Conservation (phyloP, 345 rosid genomes). For the Corymbia maculata region DNA sequence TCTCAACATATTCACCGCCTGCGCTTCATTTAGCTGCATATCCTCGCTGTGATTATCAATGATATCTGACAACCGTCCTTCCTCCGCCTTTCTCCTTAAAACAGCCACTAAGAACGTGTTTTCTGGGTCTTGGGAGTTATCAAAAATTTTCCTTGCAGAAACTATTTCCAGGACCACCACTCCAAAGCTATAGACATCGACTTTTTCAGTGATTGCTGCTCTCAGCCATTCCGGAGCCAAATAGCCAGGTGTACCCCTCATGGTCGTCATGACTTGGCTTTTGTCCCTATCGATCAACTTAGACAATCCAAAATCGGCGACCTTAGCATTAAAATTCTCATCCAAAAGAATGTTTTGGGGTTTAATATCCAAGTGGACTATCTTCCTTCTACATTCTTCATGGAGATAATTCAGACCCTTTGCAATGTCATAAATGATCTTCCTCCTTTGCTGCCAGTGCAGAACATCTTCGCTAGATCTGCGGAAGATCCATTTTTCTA, state of each 20-base stretch:
- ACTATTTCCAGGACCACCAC: conserved; percentile 20
- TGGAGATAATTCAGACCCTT: conserved; percentile 25
- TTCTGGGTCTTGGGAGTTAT: conserved; percentile 1
- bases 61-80: not conserved
- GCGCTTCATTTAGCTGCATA: conserved; percentile 1
- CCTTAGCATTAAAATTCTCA: not conserved
- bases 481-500: conserved; percentile 19
- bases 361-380: conserved; percentile 5
- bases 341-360: conserved; percentile 8
- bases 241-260: conserved; percentile 8
- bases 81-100: conserved; percentile 5
- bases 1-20: conserved; percentile 14
- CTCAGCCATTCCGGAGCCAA: conserved; percentile 11
- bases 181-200: conserved; percentile 20
- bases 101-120: conserved; percentile 9
- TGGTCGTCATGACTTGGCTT: not conserved
- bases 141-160: conserved; percentile 6
- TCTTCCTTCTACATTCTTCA: conserved; percentile 18
- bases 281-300: conserved; percentile 2
- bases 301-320: conserved; percentile 4
- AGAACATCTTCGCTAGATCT: not conserved
- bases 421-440: conserved; percentile 20
- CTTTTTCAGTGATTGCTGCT: conserved; percentile 1
- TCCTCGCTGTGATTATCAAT: conserved; percentile 7
- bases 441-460: conserved; percentile 14